phyloP scores from a whole-genome alignment of 2,329 filamentous ascomycete species.

The Colletotrichum gigasporum region DNA sequence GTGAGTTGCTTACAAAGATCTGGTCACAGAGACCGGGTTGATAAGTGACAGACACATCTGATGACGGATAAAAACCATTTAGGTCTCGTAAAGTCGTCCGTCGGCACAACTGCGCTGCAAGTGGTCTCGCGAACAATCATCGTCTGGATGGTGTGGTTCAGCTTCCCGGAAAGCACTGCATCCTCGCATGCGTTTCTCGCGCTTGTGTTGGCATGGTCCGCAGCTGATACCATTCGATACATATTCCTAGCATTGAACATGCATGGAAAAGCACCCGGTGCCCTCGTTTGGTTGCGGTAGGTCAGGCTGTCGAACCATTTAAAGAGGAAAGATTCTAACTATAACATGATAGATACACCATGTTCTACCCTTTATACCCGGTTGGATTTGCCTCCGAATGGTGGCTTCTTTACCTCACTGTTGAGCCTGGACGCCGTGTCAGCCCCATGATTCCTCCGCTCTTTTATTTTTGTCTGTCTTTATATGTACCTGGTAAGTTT shows the following conservation, averaged over 20 bases:
- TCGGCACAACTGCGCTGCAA: slow-evolving; percentile 89
- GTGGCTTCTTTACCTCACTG: slow-evolving; percentile 77
- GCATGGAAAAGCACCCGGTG: slow-evolving; percentile 66
- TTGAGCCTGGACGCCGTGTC: slow-evolving; percentile 63
- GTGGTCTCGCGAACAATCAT: slow-evolving; percentile 87
- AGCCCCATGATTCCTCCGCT: slow-evolving; percentile 62
- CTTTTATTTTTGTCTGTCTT: slow-evolving; percentile 71
- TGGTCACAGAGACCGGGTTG: not conserved
- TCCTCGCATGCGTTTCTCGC: slow-evolving; percentile 67
- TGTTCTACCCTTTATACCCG: slow-evolving; percentile 92
- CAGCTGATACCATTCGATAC: slow-evolving; percentile 94
- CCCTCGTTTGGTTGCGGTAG: slow-evolving; percentile 77
- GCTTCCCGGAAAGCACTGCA: slow-evolving; percentile 73
- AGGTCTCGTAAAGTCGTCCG: slow-evolving; percentile 87
- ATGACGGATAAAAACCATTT: not conserved
- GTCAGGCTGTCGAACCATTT: not conserved
- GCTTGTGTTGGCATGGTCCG: slow-evolving; percentile 87
- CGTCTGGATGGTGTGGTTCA: slow-evolving; percentile 83
- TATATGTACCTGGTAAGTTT: slow-evolving; percentile 82
- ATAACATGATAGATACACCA: slow-evolving; percentile 70
- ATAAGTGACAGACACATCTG: not conserved
- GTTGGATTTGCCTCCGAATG: slow-evolving; percentile 90
- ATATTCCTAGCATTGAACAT: slow-evolving; percentile 85
- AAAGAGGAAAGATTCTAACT: not conserved
- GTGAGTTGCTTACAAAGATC: slow-evolving; percentile 55